These are phyloP conservation scores for Colletotrichum lini DNA, from an alignment of 2,329 filamentous ascomycete species.

Conservation along the genomic window DNA sequence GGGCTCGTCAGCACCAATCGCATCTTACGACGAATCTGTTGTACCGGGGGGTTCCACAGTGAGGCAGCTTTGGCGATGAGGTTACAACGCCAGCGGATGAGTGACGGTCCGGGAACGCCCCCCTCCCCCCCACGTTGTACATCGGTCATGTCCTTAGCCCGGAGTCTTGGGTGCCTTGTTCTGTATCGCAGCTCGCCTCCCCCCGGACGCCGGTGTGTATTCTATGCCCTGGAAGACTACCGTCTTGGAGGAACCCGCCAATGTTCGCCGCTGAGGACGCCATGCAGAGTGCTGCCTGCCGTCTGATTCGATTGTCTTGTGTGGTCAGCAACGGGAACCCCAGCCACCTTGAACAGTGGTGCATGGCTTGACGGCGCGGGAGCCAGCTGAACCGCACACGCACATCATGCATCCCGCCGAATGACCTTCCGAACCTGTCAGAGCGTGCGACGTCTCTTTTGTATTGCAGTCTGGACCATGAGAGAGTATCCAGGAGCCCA, in stretches of 20 bases:
- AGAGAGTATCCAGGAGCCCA: too few relatives aligned
- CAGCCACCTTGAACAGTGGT: neutral
- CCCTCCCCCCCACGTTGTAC: neutral
- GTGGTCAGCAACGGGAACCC: too few relatives aligned
- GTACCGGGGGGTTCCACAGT: neutral
- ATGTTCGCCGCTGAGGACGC: neutral
- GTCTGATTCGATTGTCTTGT: neutral
- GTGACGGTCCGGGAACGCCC: constrained; percentile 27
- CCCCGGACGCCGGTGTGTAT: neutral
- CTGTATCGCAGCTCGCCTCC: neutral
- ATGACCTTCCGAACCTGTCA: neutral
- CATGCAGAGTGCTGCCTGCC: neutral
- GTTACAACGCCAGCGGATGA: constrained; percentile 38
- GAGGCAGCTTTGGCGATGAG: constrained; percentile 20
- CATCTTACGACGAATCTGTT: neutral
- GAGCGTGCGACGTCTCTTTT: neutral
- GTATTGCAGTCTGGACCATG: neutral
- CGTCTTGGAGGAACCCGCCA: constrained; percentile 1
- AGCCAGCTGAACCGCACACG: neutral
- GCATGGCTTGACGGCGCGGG: neutral
- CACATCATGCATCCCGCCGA: neutral
- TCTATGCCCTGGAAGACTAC: constrained; percentile 1
- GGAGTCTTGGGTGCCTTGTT: neutral
- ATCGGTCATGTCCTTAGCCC: neutral
- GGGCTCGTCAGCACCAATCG: constrained; percentile 6